Evolutionary conservation across 2,329 filamentous ascomycete genomes (phyloP).

Genomic region (Pyrenochaeta sp.): DNA sequence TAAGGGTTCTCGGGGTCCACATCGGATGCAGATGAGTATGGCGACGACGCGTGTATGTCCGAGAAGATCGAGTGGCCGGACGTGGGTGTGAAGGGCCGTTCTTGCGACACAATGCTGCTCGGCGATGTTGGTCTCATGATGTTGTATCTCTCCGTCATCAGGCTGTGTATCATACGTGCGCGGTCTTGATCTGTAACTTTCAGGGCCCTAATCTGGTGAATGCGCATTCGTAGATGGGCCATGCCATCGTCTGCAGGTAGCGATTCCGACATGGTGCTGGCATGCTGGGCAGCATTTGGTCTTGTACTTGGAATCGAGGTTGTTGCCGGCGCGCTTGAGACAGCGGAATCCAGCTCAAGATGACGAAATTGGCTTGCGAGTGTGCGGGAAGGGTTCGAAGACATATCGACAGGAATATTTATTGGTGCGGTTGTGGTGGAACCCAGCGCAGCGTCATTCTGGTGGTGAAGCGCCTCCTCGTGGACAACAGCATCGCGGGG

Average conservation of each 20-base stretch:
- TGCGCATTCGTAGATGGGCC: constrained; percentile 55
- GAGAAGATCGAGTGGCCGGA: constrained; percentile 47
- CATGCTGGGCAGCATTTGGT: constrained; percentile 29
- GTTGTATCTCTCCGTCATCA: constrained; percentile 60
- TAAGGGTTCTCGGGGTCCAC: constrained; percentile 45
- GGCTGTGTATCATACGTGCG: constrained; percentile 57
- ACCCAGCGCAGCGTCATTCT: constrained; percentile 26
- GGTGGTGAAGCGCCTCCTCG: constrained; percentile 27
- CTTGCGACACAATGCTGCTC: constrained; percentile 49
- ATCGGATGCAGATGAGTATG: constrained; percentile 44
- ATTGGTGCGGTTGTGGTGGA: constrained; percentile 30
- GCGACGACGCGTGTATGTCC: constrained; percentile 44
- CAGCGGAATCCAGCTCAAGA: constrained; percentile 32
- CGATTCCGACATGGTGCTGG: constrained; percentile 40
- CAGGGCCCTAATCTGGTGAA: constrained; percentile 58
- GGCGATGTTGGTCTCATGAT: constrained; percentile 48
- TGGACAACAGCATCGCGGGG: constrained; percentile 33
- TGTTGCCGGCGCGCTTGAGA: constrained; percentile 32
- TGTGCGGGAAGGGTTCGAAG: constrained; percentile 39
- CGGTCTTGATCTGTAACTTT: constrained; percentile 57
- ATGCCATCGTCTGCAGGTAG: constrained; percentile 62
- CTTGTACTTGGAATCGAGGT: constrained; percentile 18
- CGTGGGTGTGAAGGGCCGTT: constrained; percentile 49
- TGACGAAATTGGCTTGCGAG: constrained; percentile 39
- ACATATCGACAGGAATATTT: constrained; percentile 40